phyloP scores from a whole-genome alignment of 257 asterid species.

The Solanum virginianum region DNA sequence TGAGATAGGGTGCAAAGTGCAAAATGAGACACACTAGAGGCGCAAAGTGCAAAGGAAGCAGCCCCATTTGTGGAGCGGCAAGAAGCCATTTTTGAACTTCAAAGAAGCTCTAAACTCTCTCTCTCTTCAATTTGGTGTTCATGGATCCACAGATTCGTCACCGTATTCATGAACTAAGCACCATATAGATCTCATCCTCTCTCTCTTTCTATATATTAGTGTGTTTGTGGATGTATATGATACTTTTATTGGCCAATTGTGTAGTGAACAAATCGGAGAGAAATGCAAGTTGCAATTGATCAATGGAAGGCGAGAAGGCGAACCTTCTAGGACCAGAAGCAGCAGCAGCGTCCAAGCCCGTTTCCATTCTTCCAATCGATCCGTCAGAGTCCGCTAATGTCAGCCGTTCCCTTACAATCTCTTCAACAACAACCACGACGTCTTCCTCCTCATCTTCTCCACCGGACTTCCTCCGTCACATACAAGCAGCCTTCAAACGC shows the following conservation, averaged over 20 bases:
- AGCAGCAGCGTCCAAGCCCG: slow-evolving; percentile 22
- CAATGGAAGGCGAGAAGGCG: slow-evolving; percentile 84
- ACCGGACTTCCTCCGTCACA: slow-evolving; percentile 54
- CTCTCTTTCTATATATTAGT: neutral
- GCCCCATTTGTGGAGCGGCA: neutral
- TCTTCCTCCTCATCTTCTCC: slow-evolving; percentile 57
- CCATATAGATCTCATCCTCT: neutral
- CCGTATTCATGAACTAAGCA: neutral
- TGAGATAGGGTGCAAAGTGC: neutral
- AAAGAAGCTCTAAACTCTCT: neutral
- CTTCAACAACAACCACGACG: slow-evolving; percentile 18
- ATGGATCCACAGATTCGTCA: neutral
- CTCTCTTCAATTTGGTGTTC: neutral
- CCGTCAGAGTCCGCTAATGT: slow-evolving; percentile 33
- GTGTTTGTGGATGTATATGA: neutral
- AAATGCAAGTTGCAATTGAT: slow-evolving; percentile 8
- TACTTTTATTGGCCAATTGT: neutral
- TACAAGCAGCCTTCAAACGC: slow-evolving; percentile 79
- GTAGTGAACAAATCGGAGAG: neutral
- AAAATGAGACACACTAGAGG: neutral
- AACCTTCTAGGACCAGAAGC: slow-evolving; percentile 51
- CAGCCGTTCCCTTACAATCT: slow-evolving; percentile 27
- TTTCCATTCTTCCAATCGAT: slow-evolving; percentile 41
- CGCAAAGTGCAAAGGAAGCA: neutral
- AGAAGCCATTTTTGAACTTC: neutral